Evolutionary conservation across 805 yeast species (phyloP).

Genomic region (Nakazawaea siamensis): DNA sequence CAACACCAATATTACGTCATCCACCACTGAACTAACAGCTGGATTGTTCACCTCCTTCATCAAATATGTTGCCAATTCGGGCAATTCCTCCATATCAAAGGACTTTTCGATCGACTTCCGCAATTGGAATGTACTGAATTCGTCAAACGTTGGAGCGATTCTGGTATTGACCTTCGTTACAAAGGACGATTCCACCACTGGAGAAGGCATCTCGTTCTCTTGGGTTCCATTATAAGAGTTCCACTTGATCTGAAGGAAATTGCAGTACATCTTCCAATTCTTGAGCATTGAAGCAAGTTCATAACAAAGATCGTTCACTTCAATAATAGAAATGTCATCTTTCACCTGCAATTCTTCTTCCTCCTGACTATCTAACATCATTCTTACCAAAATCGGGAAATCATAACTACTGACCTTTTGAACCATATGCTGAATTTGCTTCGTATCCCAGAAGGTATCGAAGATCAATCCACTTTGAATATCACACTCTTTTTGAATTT

Average conservation of each 20-base stretch:
- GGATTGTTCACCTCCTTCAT: conserved; percentile 19
- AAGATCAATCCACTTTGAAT: conserved; percentile 84
- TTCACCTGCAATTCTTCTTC: conserved; percentile 24
- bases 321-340: conserved; percentile 43
- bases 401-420: conserved; percentile 49
- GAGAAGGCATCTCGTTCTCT: conserved; percentile 32
- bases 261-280: conserved; percentile 77
- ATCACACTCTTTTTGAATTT: conserved; percentile 82
- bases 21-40: conserved; percentile 72
- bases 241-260: conserved; percentile 67
- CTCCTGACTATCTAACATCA: conserved; percentile 20
- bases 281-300: conserved; percentile 75
- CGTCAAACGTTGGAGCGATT: conserved; percentile 56
- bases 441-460: conserved; percentile 76
- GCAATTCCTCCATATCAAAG: conserved; percentile 69
- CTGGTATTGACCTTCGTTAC: conserved; percentile 44
- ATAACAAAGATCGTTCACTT: conserved; percentile 55
- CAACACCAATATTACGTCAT: conserved; percentile 71
- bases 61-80: conserved; percentile 36
- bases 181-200: conserved; percentile 47
- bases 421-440: conserved; percentile 47
- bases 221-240: conserved; percentile 28
- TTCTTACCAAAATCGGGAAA: conserved; percentile 35
- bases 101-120: conserved; percentile 78
- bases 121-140: conserved; percentile 56